Evolutionary conservation across 305 asterid species (phyloP).

Genomic region (Fraxinus velutina): DNA sequence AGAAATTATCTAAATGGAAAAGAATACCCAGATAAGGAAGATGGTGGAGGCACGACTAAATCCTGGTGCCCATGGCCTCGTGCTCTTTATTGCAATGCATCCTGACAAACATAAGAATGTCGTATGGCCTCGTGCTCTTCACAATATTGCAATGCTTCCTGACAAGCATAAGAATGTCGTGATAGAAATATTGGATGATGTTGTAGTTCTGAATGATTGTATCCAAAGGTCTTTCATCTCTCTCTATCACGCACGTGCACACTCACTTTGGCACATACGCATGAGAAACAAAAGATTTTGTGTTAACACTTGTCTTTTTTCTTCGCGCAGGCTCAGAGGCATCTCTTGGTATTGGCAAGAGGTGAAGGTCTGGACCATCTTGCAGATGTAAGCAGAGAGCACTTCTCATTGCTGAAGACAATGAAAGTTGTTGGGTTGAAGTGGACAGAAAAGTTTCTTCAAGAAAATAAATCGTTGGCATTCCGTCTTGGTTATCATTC

Average conservation of each 20-base stretch:
- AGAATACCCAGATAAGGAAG: constrained; percentile 25
- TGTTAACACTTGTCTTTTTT: neutral
- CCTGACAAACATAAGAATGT: constrained; percentile 55
- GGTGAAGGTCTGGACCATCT: constrained; percentile 64
- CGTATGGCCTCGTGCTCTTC: constrained; percentile 65
- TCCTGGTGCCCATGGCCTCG: constrained; percentile 62
- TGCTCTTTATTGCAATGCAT: constrained; percentile 72
- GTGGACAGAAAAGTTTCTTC: constrained; percentile 62
- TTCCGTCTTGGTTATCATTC: constrained; percentile 94
- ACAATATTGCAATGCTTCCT: constrained; percentile 72
- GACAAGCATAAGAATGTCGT: constrained; percentile 45
- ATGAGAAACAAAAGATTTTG: neutral
- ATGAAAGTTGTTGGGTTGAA: constrained; percentile 74
- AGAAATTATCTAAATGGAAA: constrained; percentile 26
- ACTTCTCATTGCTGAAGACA: constrained; percentile 54
- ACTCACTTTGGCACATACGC: neutral
- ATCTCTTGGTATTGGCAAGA: constrained; percentile 69
- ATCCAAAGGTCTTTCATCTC: constrained; percentile 63
- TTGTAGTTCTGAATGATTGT: constrained; percentile 77
- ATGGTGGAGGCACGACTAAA: constrained; percentile 27
- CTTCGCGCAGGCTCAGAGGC: constrained; percentile 62
- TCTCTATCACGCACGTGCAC: neutral
- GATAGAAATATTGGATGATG: constrained; percentile 57
- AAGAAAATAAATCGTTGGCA: constrained; percentile 46
- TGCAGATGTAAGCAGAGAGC: constrained; percentile 52